A percentile compares a stretch with the other conserved stretches of the same genome.
Conservation (phyloP, 2,329 filamentous ascomycete species). For the Echinosphaeria canescens region DNA sequence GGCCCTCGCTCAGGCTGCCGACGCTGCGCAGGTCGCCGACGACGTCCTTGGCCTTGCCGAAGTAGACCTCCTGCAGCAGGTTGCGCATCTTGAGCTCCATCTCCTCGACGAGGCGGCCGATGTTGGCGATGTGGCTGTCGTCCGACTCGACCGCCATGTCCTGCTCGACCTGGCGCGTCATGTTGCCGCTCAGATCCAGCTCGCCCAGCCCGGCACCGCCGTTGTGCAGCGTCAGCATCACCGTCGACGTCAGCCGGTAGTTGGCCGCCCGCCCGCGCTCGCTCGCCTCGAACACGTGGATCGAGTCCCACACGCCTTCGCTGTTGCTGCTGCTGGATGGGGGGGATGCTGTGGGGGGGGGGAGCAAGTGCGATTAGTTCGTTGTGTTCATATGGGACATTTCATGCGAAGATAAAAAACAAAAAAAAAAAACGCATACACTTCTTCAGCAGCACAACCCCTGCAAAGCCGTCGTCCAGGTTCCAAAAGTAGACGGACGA, state of each 20-base stretch:
- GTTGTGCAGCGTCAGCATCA: slow-evolving; percentile 73
- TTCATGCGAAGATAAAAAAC: slow-evolving; percentile 5
- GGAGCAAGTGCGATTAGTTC: background rate
- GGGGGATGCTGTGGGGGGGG: slow-evolving; percentile 26
- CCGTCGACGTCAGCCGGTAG: slow-evolving; percentile 95
- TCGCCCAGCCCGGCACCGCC: slow-evolving; percentile 45
- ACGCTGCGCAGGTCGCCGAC: slow-evolving; percentile 88
- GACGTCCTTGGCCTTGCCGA: slow-evolving; percentile 97
- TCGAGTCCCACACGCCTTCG: slow-evolving; percentile 87
- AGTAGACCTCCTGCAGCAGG: slow-evolving; percentile 94
- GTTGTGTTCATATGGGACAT: background rate
- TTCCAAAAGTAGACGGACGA: slow-evolving; percentile 98
- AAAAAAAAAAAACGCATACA: no score
- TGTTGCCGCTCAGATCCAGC: slow-evolving; percentile 88
- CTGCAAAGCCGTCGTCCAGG: slow-evolving; percentile 91
- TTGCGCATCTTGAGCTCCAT: slow-evolving; percentile 99
- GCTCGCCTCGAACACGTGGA: slow-evolving; percentile 94
- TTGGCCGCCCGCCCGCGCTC: slow-evolving; percentile 82
- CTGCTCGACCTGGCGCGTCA: slow-evolving; percentile 91
- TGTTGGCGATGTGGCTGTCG: slow-evolving; percentile 85
- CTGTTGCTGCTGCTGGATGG: slow-evolving; percentile 38
- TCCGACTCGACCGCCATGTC: slow-evolving; percentile 81
- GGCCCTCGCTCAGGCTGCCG: slow-evolving; percentile 62
- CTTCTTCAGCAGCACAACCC: slow-evolving; percentile 91
- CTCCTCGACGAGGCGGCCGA: slow-evolving; percentile 86